Percentiles rank a stretch among this genome's conserved stretches.
These are phyloP conservation scores for Chytriomyces hyalinus DNA, from an alignment of 192 early-diverging fungal species.

Conservation along the genomic window DNA sequence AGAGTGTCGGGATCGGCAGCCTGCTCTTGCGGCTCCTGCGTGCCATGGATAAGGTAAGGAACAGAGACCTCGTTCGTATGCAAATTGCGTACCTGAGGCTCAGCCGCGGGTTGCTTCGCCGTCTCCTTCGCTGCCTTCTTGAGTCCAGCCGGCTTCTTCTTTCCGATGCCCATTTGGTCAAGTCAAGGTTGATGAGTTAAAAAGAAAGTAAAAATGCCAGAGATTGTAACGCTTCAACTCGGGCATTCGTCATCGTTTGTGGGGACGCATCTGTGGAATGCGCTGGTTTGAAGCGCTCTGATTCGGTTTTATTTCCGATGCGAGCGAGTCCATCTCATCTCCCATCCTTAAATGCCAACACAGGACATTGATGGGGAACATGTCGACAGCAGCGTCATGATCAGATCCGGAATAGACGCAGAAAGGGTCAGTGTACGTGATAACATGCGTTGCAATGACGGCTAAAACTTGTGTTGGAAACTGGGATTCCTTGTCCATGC, in stretches of 20 bases:
- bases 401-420: constrained; percentile 53
- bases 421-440: constrained; percentile 7
- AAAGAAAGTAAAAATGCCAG: constrained; percentile 40
- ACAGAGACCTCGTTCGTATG: no score
- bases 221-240: constrained; percentile 92
- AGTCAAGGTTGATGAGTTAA: background rate
- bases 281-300: constrained; percentile 59
- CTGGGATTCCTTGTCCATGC: constrained; percentile 56
- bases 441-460: background rate
- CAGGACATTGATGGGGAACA: constrained; percentile 56
- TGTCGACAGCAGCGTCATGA: constrained; percentile 66
- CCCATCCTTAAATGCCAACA: constrained; percentile 32
- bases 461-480: background rate
- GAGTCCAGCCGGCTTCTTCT: constrained; percentile 27
- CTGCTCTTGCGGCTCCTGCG: no score
- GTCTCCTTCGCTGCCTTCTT: constrained; percentile 19
- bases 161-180: constrained; percentile 7
- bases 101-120: background rate
- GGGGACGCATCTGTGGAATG: constrained; percentile 93
- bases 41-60: no score
- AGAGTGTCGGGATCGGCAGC: constrained; percentile 3
- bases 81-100: background rate
- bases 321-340: background rate
- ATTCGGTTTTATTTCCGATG: background rate
- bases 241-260: constrained; percentile 86